Percentiles rank a stretch among this genome's conserved stretches.
Evolutionary conservation across 345 rosid species (phyloP).

Genomic region (Corchorus olitorius): DNA sequence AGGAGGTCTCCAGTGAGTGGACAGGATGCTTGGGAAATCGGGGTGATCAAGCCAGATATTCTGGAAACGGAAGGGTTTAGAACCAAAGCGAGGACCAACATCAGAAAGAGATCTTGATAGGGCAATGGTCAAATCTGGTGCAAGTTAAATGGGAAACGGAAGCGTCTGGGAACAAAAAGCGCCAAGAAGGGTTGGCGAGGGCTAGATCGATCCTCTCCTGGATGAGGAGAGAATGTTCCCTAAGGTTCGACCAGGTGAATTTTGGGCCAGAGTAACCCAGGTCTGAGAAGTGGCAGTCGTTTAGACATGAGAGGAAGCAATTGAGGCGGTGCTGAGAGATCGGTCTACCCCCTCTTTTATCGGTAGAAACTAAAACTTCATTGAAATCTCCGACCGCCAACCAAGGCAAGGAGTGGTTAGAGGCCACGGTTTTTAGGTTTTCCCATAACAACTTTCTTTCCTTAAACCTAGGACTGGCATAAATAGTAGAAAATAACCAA

Average conservation of each 20-base stretch:
- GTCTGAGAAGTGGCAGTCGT: neutral
- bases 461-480: neutral
- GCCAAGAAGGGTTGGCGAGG: neutral
- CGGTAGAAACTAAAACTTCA: too few species aligned
- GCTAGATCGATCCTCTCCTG: neutral
- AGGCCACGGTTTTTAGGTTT: neutral
- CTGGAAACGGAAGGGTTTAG: neutral
- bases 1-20: neutral
- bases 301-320: neutral
- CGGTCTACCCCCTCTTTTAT: too few species aligned
- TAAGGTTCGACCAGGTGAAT: too few species aligned
- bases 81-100: neutral
- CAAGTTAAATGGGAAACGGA: neutral
- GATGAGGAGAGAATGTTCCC: neutral
- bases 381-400: too few species aligned
- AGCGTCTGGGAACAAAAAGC: neutral
- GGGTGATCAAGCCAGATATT: neutral
- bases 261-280: too few species aligned
- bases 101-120: neutral
- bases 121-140: neutral
- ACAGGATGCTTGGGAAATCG: neutral
- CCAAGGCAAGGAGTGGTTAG: neutral
- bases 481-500: neutral
- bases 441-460: neutral
- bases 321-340: neutral